A percentile compares a stretch with the other conserved stretches of the same genome.
Conservation (phyloP, 1,284 basidiomycete species). For the Marasmius tenuissimus region DNA sequence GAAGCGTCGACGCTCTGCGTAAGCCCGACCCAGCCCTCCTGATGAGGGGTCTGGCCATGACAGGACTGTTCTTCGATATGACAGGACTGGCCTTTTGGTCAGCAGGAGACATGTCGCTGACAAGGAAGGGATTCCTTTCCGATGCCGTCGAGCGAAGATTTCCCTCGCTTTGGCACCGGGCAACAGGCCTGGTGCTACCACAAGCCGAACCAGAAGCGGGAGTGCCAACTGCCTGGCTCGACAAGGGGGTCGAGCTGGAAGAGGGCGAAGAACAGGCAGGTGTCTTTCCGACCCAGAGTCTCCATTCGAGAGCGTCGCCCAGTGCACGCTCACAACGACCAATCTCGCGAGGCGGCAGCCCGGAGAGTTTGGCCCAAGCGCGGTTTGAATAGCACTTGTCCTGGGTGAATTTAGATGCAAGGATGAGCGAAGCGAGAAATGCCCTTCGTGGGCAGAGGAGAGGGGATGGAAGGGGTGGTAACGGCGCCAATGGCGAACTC, state of each 20-base stretch:
- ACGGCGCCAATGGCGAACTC: constrained; percentile 35
- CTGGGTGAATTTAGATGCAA: constrained; percentile 90
- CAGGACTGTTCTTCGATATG: neutral
- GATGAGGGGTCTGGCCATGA: neutral
- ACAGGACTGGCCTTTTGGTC: neutral
- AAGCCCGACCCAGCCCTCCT: constrained; percentile 14
- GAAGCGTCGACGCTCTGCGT: constrained; percentile 32
- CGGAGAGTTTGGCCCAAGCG: constrained; percentile 88
- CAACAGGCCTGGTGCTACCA: constrained; percentile 28
- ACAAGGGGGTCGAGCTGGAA: constrained; percentile 18
- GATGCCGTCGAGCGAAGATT: constrained; percentile 22
- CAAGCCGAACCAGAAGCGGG: neutral
- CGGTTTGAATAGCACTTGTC: constrained; percentile 92
- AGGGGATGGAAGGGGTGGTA: constrained; percentile 66
- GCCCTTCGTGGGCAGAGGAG: constrained; percentile 85
- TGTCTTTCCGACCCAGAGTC: constrained; percentile 79
- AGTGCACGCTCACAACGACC: constrained; percentile 79
- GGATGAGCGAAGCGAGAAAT: constrained; percentile 85
- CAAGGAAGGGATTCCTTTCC: constrained; percentile 1
- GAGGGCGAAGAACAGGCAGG: constrained; percentile 11
- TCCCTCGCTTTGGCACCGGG: constrained; percentile 43
- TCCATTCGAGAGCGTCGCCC: constrained; percentile 78
- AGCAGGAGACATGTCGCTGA: neutral
- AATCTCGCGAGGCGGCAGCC: constrained; percentile 75
- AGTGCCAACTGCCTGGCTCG: neutral